Conservation (phyloP, 352 stramenopile genomes). For the Phytophthora chlamydospora region DNA sequence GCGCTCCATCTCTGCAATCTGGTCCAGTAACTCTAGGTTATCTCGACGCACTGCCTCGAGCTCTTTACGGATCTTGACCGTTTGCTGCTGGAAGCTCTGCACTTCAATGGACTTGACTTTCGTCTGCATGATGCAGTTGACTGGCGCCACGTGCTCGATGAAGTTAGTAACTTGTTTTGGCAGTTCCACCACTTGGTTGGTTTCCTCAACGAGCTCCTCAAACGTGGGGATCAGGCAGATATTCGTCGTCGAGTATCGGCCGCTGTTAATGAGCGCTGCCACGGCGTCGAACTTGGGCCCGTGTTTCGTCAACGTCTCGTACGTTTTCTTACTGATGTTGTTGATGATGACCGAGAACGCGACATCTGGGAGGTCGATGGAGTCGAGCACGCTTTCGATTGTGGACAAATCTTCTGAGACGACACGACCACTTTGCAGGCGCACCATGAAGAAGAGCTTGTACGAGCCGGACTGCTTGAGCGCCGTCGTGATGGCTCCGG, state of each 20-base stretch:
- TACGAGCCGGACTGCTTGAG: slow-evolving; percentile 22
- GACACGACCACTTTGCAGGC: slow-evolving; percentile 25
- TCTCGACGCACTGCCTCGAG: too few species aligned
- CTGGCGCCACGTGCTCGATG: slow-evolving; percentile 5
- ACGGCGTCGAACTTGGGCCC: slow-evolving; percentile 10
- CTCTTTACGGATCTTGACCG: too few species aligned
- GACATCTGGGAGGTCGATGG: slow-evolving; percentile 14
- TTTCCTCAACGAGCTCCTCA: slow-evolving; percentile 17
- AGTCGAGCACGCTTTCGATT: slow-evolving; percentile 26
- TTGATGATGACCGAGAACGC: slow-evolving; percentile 32
- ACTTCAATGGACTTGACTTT: not conserved
- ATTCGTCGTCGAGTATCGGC: slow-evolving; percentile 1
- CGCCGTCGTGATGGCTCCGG: slow-evolving; percentile 17
- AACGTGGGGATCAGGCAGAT: slow-evolving; percentile 25
- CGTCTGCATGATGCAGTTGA: slow-evolving; percentile 13
- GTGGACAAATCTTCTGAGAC: slow-evolving; percentile 24
- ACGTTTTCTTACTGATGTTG: slow-evolving; percentile 20
- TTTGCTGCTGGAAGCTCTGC: too few species aligned
- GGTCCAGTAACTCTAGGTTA: too few species aligned
- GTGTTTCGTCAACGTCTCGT: slow-evolving; percentile 9
- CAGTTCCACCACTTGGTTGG: slow-evolving; percentile 3
- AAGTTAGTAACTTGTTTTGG: slow-evolving; percentile 3
- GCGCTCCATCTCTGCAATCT: too few species aligned
- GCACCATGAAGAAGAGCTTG: slow-evolving; percentile 39
- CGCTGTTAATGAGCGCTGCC: slow-evolving; percentile 10